Base-by-base conservation (phyloP, 768 basidiomycete genomes). In the Porpolomopsis calyptriformis region DNA sequence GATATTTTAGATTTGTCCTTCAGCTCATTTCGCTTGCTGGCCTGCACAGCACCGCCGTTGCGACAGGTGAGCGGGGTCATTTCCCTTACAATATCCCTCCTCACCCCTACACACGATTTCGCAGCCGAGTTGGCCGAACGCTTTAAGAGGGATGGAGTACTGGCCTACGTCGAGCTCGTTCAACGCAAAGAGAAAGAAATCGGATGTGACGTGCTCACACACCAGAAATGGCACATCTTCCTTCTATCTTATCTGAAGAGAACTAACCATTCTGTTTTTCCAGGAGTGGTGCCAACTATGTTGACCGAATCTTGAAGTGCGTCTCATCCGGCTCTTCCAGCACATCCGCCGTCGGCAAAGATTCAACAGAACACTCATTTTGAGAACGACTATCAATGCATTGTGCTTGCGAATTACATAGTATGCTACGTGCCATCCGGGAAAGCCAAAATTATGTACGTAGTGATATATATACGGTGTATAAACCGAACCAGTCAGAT, bases 271-370 rank as follows among this genome's bases (percentile, higher is more conserved):
- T 6, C 22, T 19, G 1, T 23, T 16, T 26, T 31, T 53, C 5
- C 55, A 87, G 84, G 85, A 90, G 88, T 52, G 90, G 91, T 27
- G 90, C 90, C 19, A 85, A 84, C 57, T 94, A 93, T 62, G 78
- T 91, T 48, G 90, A 94, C 64, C 68, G 83, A 45, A 91, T 94
- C 52, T 65, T 94, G 43, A 78, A 78, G 33, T 85, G 79, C 12
- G 77, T 94, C 18, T 83, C 88, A 6, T 87, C 86, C 8, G 90
- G 90, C 46, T 91, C 88, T 8, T 89, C 89, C 24, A 86, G 84
- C 55, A 92, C 90, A 3, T 86, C 82, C 7, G 75, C 86, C 12
- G 64, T 80, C 48, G 91, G 91, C 23, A 78, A 80, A 57, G 90
- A 90, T 59, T 93, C 91, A 16, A 94, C 91, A 14, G 91, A 94